Conservation (phyloP, 805 yeast species). For the Zygotorulaspora florentina region DNA sequence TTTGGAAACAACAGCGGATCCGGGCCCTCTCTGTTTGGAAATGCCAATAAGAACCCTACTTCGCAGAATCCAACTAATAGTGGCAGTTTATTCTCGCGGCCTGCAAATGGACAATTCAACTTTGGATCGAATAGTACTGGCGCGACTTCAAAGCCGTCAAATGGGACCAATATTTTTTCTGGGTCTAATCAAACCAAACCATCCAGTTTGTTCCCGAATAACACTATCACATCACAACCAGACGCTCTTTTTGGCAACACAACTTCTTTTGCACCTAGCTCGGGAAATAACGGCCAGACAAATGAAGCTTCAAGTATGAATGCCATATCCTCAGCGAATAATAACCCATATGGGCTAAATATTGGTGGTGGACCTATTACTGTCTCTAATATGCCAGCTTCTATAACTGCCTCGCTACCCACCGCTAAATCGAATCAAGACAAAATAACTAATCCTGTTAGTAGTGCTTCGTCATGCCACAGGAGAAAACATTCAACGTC, state of each 20-base stretch:
- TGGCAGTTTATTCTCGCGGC: conserved; percentile 30
- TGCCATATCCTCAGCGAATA: conserved; percentile 1
- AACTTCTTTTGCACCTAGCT: conserved; percentile 10
- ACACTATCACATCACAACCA: conserved; percentile 10
- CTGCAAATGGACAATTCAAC: conserved; percentile 3
- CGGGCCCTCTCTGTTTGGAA: conserved; percentile 25
- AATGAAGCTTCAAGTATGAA: conserved; percentile 1
- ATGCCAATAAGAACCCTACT: conserved; percentile 10
- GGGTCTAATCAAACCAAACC: conserved; percentile 2
- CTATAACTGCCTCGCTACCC: conserved; percentile 35
- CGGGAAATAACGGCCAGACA: conserved; percentile 22
- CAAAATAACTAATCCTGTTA: conserved; percentile 18
- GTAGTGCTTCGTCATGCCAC: conserved; percentile 19
- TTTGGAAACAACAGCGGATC: conserved; percentile 9
- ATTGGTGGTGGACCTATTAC: conserved; percentile 27
- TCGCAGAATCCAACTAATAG: conserved; percentile 1
- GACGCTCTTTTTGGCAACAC: conserved; percentile 23
- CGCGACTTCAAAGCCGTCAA: conserved; percentile 1
- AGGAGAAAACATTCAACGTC: conserved; percentile 21
- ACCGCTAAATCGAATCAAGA: conserved; percentile 10
- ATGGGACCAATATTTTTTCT: background rate
- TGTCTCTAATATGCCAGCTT: conserved; percentile 37
- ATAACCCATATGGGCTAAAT: conserved; percentile 34
- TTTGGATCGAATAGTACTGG: conserved; percentile 1
- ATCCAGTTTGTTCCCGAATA: conserved; percentile 24